Conservation (phyloP, 371 early-diverging fungal species). For the Dichotomocladium elegans region DNA sequence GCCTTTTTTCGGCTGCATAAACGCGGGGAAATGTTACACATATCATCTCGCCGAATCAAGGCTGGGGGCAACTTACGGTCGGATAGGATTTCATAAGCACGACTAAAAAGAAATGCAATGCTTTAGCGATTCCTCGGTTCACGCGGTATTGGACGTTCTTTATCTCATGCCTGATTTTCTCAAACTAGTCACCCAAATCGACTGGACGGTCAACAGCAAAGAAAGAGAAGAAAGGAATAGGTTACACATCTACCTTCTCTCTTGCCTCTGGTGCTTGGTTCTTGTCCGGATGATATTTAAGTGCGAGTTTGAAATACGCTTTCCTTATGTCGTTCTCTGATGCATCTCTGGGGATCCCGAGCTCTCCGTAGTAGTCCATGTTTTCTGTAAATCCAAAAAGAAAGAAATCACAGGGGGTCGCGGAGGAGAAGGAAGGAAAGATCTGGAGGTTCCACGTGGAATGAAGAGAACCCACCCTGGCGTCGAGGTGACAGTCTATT, state of each 20-base stretch:
- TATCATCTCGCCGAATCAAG: not conserved
- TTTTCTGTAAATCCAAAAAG: too few species aligned
- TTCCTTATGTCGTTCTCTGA: conserved; percentile 37
- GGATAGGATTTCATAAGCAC: conserved; percentile 8
- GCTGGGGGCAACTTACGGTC: conserved; percentile 4
- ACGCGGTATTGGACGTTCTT: not conserved
- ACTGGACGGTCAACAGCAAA: too few species aligned
- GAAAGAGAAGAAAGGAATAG: too few species aligned
- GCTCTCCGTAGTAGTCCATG: conserved; percentile 27
- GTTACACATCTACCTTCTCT: conserved; percentile 31
- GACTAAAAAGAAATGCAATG: not conserved
- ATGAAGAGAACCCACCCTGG: too few species aligned
- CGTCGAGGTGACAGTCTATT: too few species aligned
- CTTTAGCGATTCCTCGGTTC: not conserved
- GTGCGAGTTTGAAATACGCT: conserved; percentile 38
- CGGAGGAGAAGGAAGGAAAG: too few species aligned
- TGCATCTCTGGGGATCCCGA: conserved; percentile 23
- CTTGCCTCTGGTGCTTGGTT: conserved; percentile 39
- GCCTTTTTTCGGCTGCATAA: conserved; percentile 34
- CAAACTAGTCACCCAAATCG: conserved; percentile 34
- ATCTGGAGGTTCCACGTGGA: too few species aligned
- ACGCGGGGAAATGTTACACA: not conserved
- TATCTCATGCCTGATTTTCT: conserved; percentile 36
- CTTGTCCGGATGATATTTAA: conserved; percentile 59
- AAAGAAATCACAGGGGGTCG: too few species aligned